Base-by-base conservation (phyloP, 768 basidiomycete genomes). In the Cytidiella melzeri region DNA sequence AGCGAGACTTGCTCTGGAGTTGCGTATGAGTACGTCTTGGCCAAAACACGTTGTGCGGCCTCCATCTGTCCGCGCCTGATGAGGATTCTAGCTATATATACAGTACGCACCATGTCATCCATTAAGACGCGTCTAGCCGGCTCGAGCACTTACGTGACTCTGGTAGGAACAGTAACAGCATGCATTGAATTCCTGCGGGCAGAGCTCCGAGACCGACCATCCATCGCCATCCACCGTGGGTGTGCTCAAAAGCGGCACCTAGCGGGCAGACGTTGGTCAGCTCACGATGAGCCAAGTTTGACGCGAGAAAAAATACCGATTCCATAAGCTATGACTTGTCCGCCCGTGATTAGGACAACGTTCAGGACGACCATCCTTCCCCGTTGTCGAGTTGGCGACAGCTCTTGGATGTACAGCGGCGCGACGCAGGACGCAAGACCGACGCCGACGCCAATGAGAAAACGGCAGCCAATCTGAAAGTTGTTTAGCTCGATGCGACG, bases 301-400 rank as follows among this genome's bases (percentile, higher is more conserved):
- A 25, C 19, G 28, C 48, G 26, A n/a, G n/a, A n/a, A n/a, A n/a
- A n/a, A n/a, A n/a, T 26, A 50, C 79, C 84, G 47, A 83, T 81
- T 18, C 79, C 83, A 59, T 88, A 91, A 0, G 86, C 84, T 42
- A 89, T 75, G 25, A 90, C 86, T 55, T 90, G 89, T 2, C 86
- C 86, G 5, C 83, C 70, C 0, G 89, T 92, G 59, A 92, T 87
- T 69, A 82, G 80, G 1, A 89, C 84, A 18, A 89, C 86, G 61
- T 91, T 91, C 46, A 90, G 69, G 10, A 87, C 84, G 3, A 89
- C 87, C 78, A 91, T 80, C 27, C 84, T 72, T 4, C 87, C 89
- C 4, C 87, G 73, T 23, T 84, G 72, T 6, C 79, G 71, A 6
- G 86, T 87, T 0, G 87, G 87, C 0, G 87, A 80, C 19, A 91